A percentile compares a stretch with the other conserved stretches of the same genome.
These are phyloP conservation scores for Meira nashicola DNA, from an alignment of 1,284 basidiomycete species.

Conservation along the genomic window DNA sequence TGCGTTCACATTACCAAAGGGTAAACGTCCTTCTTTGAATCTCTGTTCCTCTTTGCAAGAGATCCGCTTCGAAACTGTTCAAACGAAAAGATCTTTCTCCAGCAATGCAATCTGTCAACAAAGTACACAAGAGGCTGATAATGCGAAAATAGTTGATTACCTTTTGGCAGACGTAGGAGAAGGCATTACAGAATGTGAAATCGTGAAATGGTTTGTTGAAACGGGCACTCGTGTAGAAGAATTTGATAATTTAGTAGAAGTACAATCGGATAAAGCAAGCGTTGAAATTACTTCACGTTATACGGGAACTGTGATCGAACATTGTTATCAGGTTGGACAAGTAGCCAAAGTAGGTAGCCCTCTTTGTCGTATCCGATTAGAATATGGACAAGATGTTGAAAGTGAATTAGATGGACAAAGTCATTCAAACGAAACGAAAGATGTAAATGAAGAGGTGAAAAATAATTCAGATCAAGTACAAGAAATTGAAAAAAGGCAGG, in stretches of 20 bases:
- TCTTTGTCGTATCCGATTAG: conserved; percentile 76
- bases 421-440: conserved; percentile 2
- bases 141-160: conserved; percentile 56
- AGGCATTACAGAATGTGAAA: conserved; percentile 58
- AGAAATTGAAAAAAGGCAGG: conserved; percentile 3
- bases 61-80: too few species aligned
- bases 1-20: too few species aligned
- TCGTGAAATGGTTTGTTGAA: conserved; percentile 58
- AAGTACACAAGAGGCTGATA: too few species aligned
- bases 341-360: conserved; percentile 79
- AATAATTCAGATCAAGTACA: neutral
- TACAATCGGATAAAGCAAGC: conserved; percentile 88
- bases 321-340: conserved; percentile 75
- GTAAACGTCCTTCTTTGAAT: too few species aligned
- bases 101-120: too few species aligned
- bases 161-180: conserved; percentile 94
- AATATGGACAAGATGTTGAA: conserved; percentile 57
- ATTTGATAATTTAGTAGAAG: conserved; percentile 85
- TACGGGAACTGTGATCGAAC: conserved; percentile 68
- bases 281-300: conserved; percentile 89
- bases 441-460: neutral
- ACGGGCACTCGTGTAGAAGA: conserved; percentile 63
- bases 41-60: too few species aligned
- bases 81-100: too few species aligned
- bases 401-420: conserved; percentile 24